Conservation (phyloP, 106 monocot species). For the Xerophyta viscosa region DNA sequence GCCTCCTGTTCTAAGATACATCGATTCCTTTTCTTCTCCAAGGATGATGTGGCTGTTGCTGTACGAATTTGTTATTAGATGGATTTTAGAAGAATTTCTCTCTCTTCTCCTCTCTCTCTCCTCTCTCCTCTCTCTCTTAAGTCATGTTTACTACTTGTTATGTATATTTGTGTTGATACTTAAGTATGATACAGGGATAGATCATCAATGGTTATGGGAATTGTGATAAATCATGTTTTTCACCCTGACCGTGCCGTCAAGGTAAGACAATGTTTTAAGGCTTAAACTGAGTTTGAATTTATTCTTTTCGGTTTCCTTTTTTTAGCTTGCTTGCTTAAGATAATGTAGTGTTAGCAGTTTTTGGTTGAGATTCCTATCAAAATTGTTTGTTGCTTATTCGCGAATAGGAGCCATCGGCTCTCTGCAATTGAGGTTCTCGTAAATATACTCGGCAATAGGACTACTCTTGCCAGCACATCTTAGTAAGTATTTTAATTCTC, state of each 20-base stretch:
- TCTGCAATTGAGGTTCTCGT: constrained; percentile 69
- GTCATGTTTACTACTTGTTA: no score
- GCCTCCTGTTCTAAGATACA: constrained; percentile 41
- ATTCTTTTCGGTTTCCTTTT: no score
- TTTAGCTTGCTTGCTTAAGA: background rate
- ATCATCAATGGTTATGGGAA: constrained; percentile 3
- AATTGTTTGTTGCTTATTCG: constrained; percentile 54
- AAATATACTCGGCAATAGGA: constrained; percentile 59
- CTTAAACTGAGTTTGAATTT: no score
- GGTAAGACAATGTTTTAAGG: no score
- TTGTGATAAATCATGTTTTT: constrained; percentile 81
- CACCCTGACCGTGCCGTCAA: constrained; percentile 91
- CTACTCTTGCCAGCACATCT: constrained; percentile 63
- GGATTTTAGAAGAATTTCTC: constrained; percentile 83
- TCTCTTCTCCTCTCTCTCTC: background rate
- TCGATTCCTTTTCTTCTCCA: constrained; percentile 59
- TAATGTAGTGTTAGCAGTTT: constrained; percentile 43
- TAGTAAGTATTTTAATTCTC: constrained; percentile 38
- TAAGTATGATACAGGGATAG: constrained; percentile 42
- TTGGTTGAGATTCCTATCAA: constrained; percentile 73
- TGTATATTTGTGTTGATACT: no score
- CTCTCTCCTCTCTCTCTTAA: no score
- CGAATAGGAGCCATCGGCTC: constrained; percentile 54
- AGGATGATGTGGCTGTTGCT: constrained; percentile 31
- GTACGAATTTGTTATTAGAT: constrained; percentile 74